Evolutionary conservation across 2,329 filamentous ascomycete species (phyloP), one percentile per base, ranked within the genome.

Genomic region (Hymenoscyphus albidus): DNA sequence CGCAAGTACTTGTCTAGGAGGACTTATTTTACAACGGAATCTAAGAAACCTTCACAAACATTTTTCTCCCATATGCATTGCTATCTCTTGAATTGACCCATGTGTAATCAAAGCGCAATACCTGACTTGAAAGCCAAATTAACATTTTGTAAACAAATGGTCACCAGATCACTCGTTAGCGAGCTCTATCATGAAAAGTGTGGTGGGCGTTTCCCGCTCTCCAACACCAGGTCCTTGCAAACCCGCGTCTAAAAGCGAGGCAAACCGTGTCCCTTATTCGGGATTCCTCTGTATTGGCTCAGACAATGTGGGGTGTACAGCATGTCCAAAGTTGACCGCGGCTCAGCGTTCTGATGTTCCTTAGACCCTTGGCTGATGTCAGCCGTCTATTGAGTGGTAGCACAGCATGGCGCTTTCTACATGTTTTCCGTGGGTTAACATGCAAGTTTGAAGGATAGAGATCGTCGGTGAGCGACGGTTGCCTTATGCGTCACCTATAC

Each of bases 381-480:
- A 27, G 18, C 22, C 22, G 18, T 22, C 18, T 12, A 51, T 51
- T 51, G 44, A 5, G 44, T 51, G 44, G 44, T 51, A 22, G 3
- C 44, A 51, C 44, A 10, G 14, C 7, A 18, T 27, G 44, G 44
- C 42, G 42, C 16, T 44, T 16, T 42, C 27, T 27, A 27, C 27
- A 27, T 42, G 40, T 5, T 42, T 42, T 42, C 40, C n/a, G 40
- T 3, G 40, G n/a, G 40, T 42, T 42, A 13, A 16, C 12, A 42
- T 44, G 40, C 14, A 44, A 44, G 40, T 13, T 16, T n/a, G 40
- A 18, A 22, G 3, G n/a, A 4, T 4, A 35, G 10, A 10, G 44
- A 22, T 48, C 44, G n/a, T 48, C 44, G 44, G 44, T 48, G n/a
- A 48, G 44, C 44, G 44, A 48, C n/a, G 44, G 44, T 51, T 51